Conservation (phyloP, 1,139 yeast genomes). For the Pichia sp. region DNA sequence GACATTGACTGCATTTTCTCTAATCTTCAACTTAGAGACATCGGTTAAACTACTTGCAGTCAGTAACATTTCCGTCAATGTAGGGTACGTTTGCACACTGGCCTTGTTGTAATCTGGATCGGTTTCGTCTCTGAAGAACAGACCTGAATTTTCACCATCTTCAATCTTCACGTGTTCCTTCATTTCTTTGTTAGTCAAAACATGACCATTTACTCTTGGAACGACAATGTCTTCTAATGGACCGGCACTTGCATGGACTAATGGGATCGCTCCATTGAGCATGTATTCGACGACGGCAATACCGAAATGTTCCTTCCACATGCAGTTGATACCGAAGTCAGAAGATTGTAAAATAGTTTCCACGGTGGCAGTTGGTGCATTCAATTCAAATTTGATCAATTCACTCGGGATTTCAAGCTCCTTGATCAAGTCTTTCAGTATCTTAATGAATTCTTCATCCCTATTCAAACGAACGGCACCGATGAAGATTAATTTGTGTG, state of each 20-base stretch:
- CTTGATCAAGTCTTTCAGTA: constrained; percentile 45
- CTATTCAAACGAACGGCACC: constrained; percentile 79
- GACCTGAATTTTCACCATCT: constrained; percentile 45
- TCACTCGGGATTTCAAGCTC: constrained; percentile 44
- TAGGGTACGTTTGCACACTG: constrained; percentile 30
- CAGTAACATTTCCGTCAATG: constrained; percentile 49
- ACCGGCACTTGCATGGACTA: constrained; percentile 95
- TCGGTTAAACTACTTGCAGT: constrained; percentile 42
- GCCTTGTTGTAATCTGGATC: constrained; percentile 53
- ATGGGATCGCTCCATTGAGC: constrained; percentile 83
- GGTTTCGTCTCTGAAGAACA: constrained; percentile 65
- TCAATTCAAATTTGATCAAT: constrained; percentile 65
- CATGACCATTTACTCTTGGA: constrained; percentile 42
- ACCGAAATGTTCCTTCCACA: constrained; percentile 99
- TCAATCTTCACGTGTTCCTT: constrained; percentile 7
- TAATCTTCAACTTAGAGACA: constrained; percentile 40
- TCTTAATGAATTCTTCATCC: constrained; percentile 61
- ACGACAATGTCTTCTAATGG: constrained; percentile 85
- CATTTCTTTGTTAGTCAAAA: constrained; percentile 10
- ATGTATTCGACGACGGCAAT: constrained; percentile 95
- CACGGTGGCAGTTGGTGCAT: constrained; percentile 70
- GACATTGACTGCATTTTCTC: constrained; percentile 50
- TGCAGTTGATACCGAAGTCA: constrained; percentile 84
- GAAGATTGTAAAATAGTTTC: constrained; percentile 53
- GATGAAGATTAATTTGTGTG: constrained; percentile 57